A percentile compares a stretch with the other conserved stretches of the same genome.
phyloP scores from a whole-genome alignment of 148 eudicot genomes.

The Persicaria maculosa region DNA sequence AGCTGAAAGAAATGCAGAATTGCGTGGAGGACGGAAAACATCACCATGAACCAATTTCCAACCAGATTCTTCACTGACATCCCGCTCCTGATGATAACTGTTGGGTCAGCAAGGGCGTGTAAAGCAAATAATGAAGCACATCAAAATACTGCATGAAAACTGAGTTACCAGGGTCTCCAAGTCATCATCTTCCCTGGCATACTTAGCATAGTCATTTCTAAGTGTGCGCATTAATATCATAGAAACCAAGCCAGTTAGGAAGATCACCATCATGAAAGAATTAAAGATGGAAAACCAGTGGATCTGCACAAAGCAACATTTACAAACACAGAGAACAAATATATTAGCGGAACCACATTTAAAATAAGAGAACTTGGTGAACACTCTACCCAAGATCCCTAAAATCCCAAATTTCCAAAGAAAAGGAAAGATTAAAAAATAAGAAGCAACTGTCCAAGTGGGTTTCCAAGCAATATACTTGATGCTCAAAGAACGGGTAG shows the following conservation, averaged over 20 bases:
- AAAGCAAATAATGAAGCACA: not conserved
- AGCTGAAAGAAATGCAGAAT: conserved; percentile 60
- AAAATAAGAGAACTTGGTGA: not conserved
- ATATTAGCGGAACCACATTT: not conserved
- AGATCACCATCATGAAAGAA: conserved; percentile 99
- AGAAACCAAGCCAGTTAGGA: conserved; percentile 87
- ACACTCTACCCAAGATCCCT: not conserved
- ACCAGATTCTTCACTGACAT: conserved; percentile 93
- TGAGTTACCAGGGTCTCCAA: conserved; percentile 68
- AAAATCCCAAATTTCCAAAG: not conserved
- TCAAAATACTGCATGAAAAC: not conserved
- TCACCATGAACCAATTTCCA: conserved; percentile 90
- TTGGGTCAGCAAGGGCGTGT: not conserved
- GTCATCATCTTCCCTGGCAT: conserved; percentile 95
- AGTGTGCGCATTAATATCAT: conserved; percentile 95
- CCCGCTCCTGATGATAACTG: conserved; percentile 57
- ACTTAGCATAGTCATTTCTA: conserved; percentile 94
- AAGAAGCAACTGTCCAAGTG: not conserved
- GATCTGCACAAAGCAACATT: conserved; percentile 44
- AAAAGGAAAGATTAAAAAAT: not conserved
- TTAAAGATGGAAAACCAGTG: conserved; percentile 96
- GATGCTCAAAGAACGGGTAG: conserved; percentile 97
- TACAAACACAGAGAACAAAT: not conserved
- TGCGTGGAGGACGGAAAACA: conserved; percentile 78
- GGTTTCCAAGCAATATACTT: conserved; percentile 35